Percentiles rank a stretch among this genome's conserved stretches.
Evolutionary conservation across 1,284 basidiomycete genomes (phyloP).

Genomic region (Singerocomus inundabilis): DNA sequence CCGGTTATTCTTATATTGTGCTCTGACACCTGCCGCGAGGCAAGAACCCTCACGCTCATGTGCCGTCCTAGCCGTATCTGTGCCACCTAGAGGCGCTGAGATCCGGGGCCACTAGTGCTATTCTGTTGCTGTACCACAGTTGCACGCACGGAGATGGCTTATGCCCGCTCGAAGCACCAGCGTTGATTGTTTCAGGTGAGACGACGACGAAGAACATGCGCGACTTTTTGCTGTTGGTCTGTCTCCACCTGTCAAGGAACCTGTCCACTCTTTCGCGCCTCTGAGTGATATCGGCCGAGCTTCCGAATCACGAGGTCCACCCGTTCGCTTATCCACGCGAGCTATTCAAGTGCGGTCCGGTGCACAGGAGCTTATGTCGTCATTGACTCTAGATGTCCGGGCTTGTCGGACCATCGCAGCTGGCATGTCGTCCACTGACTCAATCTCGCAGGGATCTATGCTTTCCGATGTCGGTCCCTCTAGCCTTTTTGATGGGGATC

Average conservation of each 20-base stretch:
- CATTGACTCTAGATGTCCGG: background rate
- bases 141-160: no score
- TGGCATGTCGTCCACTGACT: background rate
- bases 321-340: no score
- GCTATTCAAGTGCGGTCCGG: background rate
- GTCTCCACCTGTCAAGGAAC: background rate
- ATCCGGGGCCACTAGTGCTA: no score
- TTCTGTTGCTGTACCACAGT: no score
- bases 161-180: background rate
- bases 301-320: constrained; percentile 3
- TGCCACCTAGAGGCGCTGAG: no score
- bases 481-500: background rate
- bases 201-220: background rate
- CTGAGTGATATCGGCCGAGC: background rate
- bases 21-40: background rate
- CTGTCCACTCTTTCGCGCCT: background rate
- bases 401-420: background rate
- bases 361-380: background rate
- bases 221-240: background rate
- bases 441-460: background rate
- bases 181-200: no score
- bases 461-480: background rate
- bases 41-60: background rate
- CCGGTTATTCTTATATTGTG: background rate
- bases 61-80: no score